Evolutionary conservation across 805 yeast species (phyloP), one percentile per base, ranked within the genome.

Genomic region (Yamadazyma kitorensis): DNA sequence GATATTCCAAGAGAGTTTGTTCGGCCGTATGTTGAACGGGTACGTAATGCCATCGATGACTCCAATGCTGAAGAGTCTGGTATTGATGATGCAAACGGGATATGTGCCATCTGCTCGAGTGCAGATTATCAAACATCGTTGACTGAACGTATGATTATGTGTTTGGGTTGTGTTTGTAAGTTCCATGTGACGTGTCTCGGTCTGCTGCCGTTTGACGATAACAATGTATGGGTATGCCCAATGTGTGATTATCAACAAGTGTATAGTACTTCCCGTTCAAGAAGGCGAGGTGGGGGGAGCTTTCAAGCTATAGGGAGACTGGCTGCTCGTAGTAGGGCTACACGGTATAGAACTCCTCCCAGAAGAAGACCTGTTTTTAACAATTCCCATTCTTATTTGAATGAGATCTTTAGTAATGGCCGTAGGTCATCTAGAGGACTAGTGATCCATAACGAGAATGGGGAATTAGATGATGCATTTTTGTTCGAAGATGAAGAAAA

Each of bases 241-340:
- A 60, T 70, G 40, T 74, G 80, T 45, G 76, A 69, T 36, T 49
- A 52, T 35, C 57, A 54, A 20, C 76, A 71, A 48, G 68, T 57
- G n/a, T n/a, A n/a, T n/a, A n/a, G n/a, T n/a, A n/a, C n/a, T n/a
- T n/a, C n/a, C n/a, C n/a, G n/a, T n/a, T n/a, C n/a, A n/a, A n/a
- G n/a, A n/a, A n/a, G n/a, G n/a, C n/a, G n/a, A n/a, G n/a, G n/a
- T n/a, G n/a, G n/a, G n/a, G n/a, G n/a, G n/a, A n/a, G n/a, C n/a
- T n/a, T n/a, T n/a, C n/a, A n/a, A n/a, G n/a, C n/a, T n/a, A n/a
- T n/a, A n/a, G n/a, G n/a, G n/a, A n/a, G n/a, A n/a, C n/a, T n/a
- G n/a, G n/a, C n/a, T n/a, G n/a, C n/a, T n/a, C n/a, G n/a, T n/a
- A n/a, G n/a, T n/a, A n/a, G n/a, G n/a, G n/a, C n/a, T n/a, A n/a